Base-by-base conservation (phyloP, 495 filamentous ascomycete species). In the Aspergillus nanangensis region DNA sequence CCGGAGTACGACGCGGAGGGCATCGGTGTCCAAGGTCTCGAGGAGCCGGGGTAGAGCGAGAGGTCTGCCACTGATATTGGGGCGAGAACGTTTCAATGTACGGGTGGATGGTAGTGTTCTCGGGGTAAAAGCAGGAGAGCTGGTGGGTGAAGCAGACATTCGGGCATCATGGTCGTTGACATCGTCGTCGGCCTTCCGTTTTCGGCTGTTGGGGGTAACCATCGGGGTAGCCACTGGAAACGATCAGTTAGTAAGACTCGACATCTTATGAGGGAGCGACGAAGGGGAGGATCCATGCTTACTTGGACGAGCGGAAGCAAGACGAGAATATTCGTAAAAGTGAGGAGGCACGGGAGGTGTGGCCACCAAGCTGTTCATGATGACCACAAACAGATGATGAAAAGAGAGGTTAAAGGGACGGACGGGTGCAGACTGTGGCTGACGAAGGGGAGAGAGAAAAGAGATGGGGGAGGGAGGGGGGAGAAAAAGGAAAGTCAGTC, bases 141-240 rank as follows among this genome's bases (percentile, higher is more conserved):
- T 82, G 19, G 79, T 78, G 0, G 90, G 90, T 33, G 90, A 95
- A 33, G 87, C 80, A 25, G 86, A 91, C 89, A 94, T 94, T 52
- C 87, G 85, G 58, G 89, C 85, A 60, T 84, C 82, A 36, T 74
- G 59, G 55, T 80, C 79, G 51, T 69, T 69, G 55, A 68, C 65
- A 54, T 93, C 87, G 47, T 94, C 90, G 50, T 88, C 87, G 48
- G 86, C 88, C 72, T 95, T 95, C 69, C 90, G 84, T 75, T 95
- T 96, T 55, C 87, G 80, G 60, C 55, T 78, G 60, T 50, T 71
- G 59, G 66, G 66, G 58, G 68, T 65, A 57, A 77, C 66, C 50
- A 66, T 57, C 67, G 76, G 53, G 67, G 73, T 66, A 51, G 79
- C 78, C 71, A 77, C 81, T 83, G 48, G 35, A 41, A 51, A 10